A percentile compares a stretch with the other conserved stretches of the same genome.
Evolutionary conservation across 1,139 yeast genomes (phyloP).

Genomic region (Yamadazyma kanchanaburiensis): DNA sequence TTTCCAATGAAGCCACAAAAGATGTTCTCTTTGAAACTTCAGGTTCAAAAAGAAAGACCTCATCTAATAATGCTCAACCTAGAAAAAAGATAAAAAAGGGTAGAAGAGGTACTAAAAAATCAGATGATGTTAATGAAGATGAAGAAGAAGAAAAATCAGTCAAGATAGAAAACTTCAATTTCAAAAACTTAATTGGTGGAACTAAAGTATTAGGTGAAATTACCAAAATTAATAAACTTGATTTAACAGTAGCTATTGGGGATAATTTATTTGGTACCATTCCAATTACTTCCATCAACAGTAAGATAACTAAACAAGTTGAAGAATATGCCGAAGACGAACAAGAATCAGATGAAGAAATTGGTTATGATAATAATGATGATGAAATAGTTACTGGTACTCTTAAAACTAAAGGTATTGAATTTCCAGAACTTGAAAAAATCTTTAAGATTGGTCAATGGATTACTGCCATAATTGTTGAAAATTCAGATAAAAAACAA

Average conservation of each 20-base stretch:
- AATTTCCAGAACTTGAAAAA: constrained; percentile 53
- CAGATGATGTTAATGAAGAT: constrained; percentile 15
- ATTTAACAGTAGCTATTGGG: constrained; percentile 70
- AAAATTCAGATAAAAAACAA: constrained; percentile 34
- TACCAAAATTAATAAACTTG: constrained; percentile 55
- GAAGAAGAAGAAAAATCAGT: constrained; percentile 25
- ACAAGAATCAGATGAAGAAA: constrained; percentile 43
- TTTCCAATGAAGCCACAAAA: constrained; percentile 84
- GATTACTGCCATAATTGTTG: constrained; percentile 73
- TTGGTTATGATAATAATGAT: constrained; percentile 27
- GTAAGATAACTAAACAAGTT: constrained; percentile 54
- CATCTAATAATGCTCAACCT: constrained; percentile 22
- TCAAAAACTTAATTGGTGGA: constrained; percentile 66
- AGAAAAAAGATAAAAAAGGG: constrained; percentile 27
- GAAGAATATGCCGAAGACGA: constrained; percentile 45
- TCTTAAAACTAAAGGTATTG: constrained; percentile 21
- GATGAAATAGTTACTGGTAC: constrained; percentile 25
- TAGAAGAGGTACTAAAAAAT: constrained; percentile 35
- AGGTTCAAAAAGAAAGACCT: constrained; percentile 25
- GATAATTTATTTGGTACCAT: constrained; percentile 80
- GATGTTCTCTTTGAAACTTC: constrained; percentile 72
- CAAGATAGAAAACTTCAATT: constrained; percentile 58
- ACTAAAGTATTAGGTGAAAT: constrained; percentile 77
- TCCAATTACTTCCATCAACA: constrained; percentile 72
- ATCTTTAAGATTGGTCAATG: constrained; percentile 77